These are phyloP conservation scores for Talaromyces sp. DNA, from an alignment of 2,329 filamentous ascomycete species.

Conservation along the genomic window DNA sequence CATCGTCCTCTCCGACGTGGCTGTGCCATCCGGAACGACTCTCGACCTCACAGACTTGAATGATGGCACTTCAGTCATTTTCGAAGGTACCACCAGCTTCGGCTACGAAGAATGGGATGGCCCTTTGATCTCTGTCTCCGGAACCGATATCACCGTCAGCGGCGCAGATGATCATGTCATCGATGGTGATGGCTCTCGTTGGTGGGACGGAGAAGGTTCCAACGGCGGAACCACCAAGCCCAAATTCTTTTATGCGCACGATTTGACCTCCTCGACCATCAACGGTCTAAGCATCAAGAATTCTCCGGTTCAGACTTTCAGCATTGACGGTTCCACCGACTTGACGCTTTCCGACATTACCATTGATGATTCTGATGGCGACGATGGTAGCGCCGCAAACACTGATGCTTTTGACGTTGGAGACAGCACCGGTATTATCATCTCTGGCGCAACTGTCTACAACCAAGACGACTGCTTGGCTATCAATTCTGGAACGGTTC, in stretches of 20 bases:
- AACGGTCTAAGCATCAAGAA: slow-evolving; percentile 31
- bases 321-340: slow-evolving; percentile 29
- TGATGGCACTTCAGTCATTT: slow-evolving; percentile 18
- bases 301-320: slow-evolving; percentile 36
- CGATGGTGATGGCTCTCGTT: slow-evolving; percentile 54
- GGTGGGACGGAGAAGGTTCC: slow-evolving; percentile 60
- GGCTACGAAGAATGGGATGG: slow-evolving; percentile 64
- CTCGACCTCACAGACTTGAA: slow-evolving; percentile 28
- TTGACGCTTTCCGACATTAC: slow-evolving; percentile 52
- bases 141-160: slow-evolving; percentile 52
- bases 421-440: slow-evolving; percentile 48
- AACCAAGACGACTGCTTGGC: slow-evolving; percentile 63
- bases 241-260: slow-evolving; percentile 56
- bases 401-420: slow-evolving; percentile 60
- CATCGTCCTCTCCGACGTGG: slow-evolving; percentile 34
- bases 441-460: slow-evolving; percentile 52
- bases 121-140: slow-evolving; percentile 60
- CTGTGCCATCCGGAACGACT: slow-evolving; percentile 32
- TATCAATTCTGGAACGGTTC: slow-evolving; percentile 49
- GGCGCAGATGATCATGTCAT: slow-evolving; percentile 53
- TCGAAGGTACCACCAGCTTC: slow-evolving; percentile 60
- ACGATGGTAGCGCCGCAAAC: slow-evolving; percentile 47
- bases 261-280: slow-evolving; percentile 30
- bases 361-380: slow-evolving; percentile 57
- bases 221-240: slow-evolving; percentile 63